A percentile compares a stretch with the other conserved stretches of the same genome.
These are phyloP conservation scores for Nannochloropsis granulata DNA, from an alignment of 108 stramenopile species.

Conservation along the genomic window DNA sequence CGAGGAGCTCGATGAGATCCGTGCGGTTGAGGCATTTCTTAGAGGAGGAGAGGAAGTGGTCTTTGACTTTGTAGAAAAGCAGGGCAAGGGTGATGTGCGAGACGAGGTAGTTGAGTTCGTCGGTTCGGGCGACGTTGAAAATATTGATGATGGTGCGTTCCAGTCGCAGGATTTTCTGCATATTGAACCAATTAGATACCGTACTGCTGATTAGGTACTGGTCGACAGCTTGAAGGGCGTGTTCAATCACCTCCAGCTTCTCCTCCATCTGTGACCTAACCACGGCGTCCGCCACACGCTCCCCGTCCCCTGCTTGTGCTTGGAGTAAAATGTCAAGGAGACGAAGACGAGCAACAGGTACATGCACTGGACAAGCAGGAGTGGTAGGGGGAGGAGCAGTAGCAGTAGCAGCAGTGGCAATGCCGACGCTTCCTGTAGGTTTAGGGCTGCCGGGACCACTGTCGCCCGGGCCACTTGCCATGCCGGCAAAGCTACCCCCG, in stretches of 20 bases:
- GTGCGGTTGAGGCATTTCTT: conserved; percentile 13
- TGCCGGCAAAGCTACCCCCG: neutral
- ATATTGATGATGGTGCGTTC: conserved; percentile 77
- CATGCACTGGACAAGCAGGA: too few relatives aligned
- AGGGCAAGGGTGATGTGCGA: conserved; percentile 69
- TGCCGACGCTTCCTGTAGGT: too few relatives aligned
- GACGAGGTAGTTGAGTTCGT: conserved; percentile 77
- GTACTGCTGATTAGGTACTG: neutral
- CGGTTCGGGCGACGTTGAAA: conserved; percentile 73
- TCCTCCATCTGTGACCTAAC: neutral
- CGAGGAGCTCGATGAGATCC: conserved; percentile 21
- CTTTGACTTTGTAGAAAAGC: conserved; percentile 91
- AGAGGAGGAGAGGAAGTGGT: conserved; percentile 22
- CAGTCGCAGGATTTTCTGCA: neutral
- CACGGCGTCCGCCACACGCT: neutral
- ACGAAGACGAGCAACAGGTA: neutral
- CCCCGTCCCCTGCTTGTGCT: neutral
- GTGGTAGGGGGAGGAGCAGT: neutral
- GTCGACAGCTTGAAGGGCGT: neutral
- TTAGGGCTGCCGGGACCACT: too few relatives aligned
- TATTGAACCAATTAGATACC: neutral
- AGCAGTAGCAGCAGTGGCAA: neutral
- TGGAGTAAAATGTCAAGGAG: neutral
- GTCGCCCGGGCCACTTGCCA: too few relatives aligned
- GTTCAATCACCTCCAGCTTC: neutral